Conservation (phyloP, 306 rosid species). For the Ormosia semicastrata region DNA sequence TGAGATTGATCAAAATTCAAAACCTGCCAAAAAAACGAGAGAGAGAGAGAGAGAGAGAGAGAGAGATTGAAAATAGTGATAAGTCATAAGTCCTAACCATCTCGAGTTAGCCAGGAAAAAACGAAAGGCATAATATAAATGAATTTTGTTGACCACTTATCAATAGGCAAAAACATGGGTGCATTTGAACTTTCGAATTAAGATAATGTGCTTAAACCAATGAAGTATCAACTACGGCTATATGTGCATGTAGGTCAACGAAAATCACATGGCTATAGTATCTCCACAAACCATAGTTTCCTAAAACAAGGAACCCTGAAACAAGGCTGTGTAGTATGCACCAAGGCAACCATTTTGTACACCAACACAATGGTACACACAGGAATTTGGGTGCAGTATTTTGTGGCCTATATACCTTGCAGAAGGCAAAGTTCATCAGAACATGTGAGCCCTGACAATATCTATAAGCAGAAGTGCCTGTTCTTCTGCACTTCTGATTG, state of each 20-base stretch:
- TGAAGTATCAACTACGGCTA: background rate
- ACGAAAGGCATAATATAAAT: background rate
- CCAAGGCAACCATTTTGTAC: background rate
- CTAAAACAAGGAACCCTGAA: background rate
- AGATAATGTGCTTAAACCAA: background rate
- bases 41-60: no score
- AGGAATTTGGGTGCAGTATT: background rate
- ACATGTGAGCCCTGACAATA: background rate
- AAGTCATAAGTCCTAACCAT: no score
- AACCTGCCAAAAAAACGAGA: no score
- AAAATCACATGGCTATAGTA: conserved; percentile 18
- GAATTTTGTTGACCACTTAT: background rate
- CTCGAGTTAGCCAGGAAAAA: background rate
- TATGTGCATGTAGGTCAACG: conserved; percentile 9
- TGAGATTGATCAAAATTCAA: background rate
- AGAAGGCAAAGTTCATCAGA: background rate
- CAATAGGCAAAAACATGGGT: background rate
- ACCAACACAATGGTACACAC: background rate
- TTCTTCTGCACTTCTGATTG: background rate
- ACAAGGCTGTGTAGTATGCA: background rate
- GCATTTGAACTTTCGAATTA: background rate
- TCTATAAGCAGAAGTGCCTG: background rate
- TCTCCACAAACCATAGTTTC: background rate
- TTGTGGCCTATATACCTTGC: background rate
- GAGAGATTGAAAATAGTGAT: no score